A percentile compares a stretch with the other conserved stretches of the same genome.
phyloP scores from a whole-genome alignment of 179 eudicot genomes.

The Spinacia oleracea region DNA sequence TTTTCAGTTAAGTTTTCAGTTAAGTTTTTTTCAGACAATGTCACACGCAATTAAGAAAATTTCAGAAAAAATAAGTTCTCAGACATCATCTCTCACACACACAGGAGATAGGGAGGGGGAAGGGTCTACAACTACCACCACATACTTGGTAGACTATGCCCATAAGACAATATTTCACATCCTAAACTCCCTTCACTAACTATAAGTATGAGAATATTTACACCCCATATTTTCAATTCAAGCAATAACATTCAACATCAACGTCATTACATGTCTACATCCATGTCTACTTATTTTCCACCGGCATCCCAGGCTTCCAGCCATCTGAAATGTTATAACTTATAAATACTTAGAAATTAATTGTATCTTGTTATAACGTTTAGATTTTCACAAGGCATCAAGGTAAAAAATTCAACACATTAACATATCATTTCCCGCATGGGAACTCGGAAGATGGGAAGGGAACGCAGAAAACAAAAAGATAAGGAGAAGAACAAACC shows the following conservation, averaged over 20 bases:
- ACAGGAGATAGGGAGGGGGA: too few species aligned
- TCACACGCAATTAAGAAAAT: too few species aligned
- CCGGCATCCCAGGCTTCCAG: background rate
- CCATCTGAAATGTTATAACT: background rate
- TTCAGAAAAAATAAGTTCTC: too few species aligned
- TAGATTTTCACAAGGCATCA: background rate
- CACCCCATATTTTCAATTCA: background rate
- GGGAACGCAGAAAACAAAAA: background rate
- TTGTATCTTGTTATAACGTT: background rate
- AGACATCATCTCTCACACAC: background rate
- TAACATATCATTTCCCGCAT: background rate
- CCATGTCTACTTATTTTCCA: background rate
- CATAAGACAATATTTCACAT: background rate
- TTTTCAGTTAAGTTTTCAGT: too few species aligned
- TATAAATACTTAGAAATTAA: background rate
- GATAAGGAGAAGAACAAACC: slow-evolving; percentile 40
- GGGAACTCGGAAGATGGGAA: background rate
- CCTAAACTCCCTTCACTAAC: background rate
- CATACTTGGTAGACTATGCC: background rate
- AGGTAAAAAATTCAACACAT: background rate
- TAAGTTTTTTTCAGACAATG: too few species aligned
- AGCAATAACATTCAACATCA: background rate
- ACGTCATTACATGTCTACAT: background rate
- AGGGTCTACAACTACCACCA: background rate
- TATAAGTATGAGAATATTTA: background rate